Base-by-base conservation (phyloP, 2,329 filamentous ascomycete genomes). In the Fusarium lateritium region DNA sequence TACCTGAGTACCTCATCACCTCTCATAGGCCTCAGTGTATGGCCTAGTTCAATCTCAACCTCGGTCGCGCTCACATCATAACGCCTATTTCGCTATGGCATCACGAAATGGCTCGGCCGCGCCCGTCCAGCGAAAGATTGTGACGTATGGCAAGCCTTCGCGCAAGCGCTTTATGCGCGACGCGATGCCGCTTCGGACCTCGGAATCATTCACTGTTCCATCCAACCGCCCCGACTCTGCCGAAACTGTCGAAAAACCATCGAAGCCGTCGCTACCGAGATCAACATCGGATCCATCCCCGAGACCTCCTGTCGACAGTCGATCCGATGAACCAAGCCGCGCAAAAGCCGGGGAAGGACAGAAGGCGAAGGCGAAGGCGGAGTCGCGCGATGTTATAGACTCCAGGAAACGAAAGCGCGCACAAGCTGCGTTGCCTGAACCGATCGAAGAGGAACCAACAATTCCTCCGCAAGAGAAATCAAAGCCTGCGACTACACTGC, bases 71-170 rank as follows among this genome's bases (percentile, higher is more conserved):
- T 59, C 50, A 51, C 46, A 61, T 46, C 31, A 26, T 36, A 46
- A 51, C 40, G 53, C 31, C 47, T 31, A 65, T 50, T 52, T 55
- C 56, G 42, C 50, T 39, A 75, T 74, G 65, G 52, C 66, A 54
- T 70, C 71, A 43, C 64, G 64, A 53, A 65, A 57, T 19, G 66
- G 69, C 34, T 45, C 75, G 38, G 46, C 73, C n/a, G 62, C 72
- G 38, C 65, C 73, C 24, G 42, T 62, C 42, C 63, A 64, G 54
- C 74, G 65, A 57, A 74, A 71, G 59, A 44, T 75, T 21, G 56
- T 72, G 57, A 76, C 75, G 7, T 76, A 76, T 53, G 74, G 74
- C 44, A 76, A 75, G 47, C 34, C 72, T 53, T 66, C 73, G 60
- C 74, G 74, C 62, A 76, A 70, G 50, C 61, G 56, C 44, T 65